Evolutionary conservation across 352 stramenopile genomes (phyloP).

Genomic region (Lagenidium sp.): DNA sequence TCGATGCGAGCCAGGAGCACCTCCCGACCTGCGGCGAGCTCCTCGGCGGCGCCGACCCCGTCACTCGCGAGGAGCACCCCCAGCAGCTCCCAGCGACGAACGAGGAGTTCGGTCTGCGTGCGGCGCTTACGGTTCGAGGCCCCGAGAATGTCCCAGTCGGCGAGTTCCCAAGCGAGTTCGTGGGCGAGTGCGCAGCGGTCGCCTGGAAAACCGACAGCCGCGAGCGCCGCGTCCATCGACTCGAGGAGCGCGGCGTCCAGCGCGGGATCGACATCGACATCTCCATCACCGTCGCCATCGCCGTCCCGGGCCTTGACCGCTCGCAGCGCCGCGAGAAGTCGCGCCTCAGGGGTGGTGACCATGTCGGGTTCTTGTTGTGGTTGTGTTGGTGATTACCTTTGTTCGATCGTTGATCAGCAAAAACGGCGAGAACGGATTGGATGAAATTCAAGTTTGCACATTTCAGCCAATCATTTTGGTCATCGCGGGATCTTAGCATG

Average conservation of each 20-base stretch:
- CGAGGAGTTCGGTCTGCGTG: slow-evolving; percentile 6
- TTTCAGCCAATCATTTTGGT: too few relatives aligned
- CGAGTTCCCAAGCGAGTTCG: slow-evolving; percentile 2
- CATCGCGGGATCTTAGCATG: too few relatives aligned
- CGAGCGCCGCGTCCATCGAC: neutral
- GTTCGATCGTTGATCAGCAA: too few relatives aligned
- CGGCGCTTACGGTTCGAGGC: slow-evolving; percentile 4
- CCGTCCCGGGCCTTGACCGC: neutral
- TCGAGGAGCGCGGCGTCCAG: neutral
- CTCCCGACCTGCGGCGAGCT: neutral
- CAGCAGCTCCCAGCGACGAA: slow-evolving; percentile 8
- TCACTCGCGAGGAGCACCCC: slow-evolving; percentile 2
- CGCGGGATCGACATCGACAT: too few relatives aligned
- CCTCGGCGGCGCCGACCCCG: neutral
- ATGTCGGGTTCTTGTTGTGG: too few relatives aligned
- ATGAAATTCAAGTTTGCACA: too few relatives aligned
- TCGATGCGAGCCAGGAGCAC: slow-evolving; percentile 5
- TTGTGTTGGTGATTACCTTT: too few relatives aligned
- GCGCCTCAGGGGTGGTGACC: too few relatives aligned
- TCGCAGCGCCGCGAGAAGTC: neutral
- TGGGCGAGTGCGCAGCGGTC: too few relatives aligned
- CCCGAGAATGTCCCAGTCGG: slow-evolving; percentile 6
- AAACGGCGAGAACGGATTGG: too few relatives aligned
- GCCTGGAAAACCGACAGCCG: too few relatives aligned
- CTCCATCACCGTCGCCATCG: neutral